Conservation (phyloP, 75 land plant genomes). For the Pseudotsuga menziesii region DNA sequence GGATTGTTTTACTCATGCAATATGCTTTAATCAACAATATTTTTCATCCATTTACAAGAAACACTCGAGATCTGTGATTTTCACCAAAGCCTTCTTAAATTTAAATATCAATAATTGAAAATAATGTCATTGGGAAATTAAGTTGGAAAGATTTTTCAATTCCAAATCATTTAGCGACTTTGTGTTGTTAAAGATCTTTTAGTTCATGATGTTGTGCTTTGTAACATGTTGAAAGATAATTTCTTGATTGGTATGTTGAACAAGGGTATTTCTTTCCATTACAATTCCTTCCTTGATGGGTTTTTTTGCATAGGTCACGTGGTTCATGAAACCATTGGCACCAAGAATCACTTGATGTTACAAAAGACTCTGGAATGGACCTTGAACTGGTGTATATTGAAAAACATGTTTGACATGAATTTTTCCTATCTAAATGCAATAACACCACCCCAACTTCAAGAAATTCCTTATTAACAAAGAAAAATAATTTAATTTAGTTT, state of each 20-base stretch:
- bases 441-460: no score
- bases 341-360: constrained; percentile 40
- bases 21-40: no score
- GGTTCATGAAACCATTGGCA: constrained; percentile 35
- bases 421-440: constrained; percentile 54
- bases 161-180: no score
- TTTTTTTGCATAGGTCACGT: constrained; percentile 78
- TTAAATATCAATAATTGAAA: no score
- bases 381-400: constrained; percentile 88
- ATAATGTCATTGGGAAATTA: no score
- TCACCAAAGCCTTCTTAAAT: no score
- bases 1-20: no score
- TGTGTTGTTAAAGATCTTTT: constrained; percentile 78
- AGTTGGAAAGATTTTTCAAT: no score
- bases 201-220: constrained; percentile 85
- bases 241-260: constrained; percentile 88
- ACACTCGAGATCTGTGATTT: no score
- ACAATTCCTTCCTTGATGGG: constrained; percentile 71
- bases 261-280: constrained; percentile 80
- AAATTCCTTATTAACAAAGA: no score
- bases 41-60: no score
- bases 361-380: constrained; percentile 90
- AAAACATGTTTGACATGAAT: constrained; percentile 94
- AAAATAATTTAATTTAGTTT: no score
- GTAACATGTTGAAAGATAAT: constrained; percentile 94